These are phyloP conservation scores for Corrigiola litoralis DNA, from an alignment of 179 eudicot genomes.

Conservation along the genomic window DNA sequence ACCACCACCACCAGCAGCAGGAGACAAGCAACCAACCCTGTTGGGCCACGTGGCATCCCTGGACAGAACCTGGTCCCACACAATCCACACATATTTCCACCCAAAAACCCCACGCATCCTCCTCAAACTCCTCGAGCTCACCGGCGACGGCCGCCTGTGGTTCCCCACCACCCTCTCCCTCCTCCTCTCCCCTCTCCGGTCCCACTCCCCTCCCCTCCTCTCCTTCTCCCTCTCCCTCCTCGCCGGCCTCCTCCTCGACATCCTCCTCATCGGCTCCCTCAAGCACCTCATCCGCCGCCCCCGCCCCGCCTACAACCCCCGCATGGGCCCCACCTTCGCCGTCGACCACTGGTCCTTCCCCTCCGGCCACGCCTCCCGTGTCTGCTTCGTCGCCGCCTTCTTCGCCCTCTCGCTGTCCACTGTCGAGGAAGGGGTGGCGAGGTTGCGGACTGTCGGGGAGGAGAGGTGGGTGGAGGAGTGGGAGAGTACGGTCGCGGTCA, in stretches of 20 bases:
- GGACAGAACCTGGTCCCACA: constrained; percentile 49
- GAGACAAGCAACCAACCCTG: constrained; percentile 25
- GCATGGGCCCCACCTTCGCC: constrained; percentile 54
- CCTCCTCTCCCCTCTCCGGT: constrained; percentile 42
- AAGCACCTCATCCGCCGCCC: constrained; percentile 71
- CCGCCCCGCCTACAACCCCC: constrained; percentile 62
- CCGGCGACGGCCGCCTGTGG: constrained; percentile 87
- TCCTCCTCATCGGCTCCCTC: constrained; percentile 40
- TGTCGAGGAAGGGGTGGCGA: constrained; percentile 23
- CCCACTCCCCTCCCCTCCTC: constrained; percentile 22
- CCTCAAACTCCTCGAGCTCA: constrained; percentile 67
- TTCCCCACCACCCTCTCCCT: constrained; percentile 65
- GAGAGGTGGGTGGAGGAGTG: constrained; percentile 28
- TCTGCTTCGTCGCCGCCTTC: constrained; percentile 53
- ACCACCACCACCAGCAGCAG: constrained; percentile 17
- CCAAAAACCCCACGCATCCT: constrained; percentile 53
- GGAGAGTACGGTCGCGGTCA: constrained; percentile 22
- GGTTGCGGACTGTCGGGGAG: constrained; percentile 22
- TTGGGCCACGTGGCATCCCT: constrained; percentile 34
- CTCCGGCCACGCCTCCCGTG: constrained; percentile 75
- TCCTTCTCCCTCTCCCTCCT: constrained; percentile 40
- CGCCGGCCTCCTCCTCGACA: constrained; percentile 47
- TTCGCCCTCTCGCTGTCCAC: constrained; percentile 27
- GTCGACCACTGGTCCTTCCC: constrained; percentile 94
- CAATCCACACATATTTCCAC: constrained; percentile 40